phyloP scores from a whole-genome alignment of 306 rosid species.

The Malus domestica region DNA sequence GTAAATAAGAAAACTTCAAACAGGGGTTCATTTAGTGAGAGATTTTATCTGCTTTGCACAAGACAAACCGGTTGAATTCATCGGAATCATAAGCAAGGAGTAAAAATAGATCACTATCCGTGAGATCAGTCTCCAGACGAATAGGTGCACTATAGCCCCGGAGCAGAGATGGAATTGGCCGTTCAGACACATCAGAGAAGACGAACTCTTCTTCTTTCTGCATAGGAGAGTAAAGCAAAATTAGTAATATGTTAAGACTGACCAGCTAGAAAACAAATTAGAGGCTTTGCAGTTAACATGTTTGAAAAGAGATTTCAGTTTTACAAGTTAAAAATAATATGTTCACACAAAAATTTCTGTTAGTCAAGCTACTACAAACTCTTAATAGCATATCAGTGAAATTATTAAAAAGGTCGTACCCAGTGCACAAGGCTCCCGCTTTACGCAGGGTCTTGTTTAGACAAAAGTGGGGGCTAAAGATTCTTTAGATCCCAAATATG shows the following conservation, averaged over 20 bases:
- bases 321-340: neutral
- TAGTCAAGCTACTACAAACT: neutral
- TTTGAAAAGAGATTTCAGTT: neutral
- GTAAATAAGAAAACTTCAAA: constrained; percentile 8
- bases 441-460: neutral
- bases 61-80: constrained; percentile 84
- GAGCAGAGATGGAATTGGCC: constrained; percentile 84
- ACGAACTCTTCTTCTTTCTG: constrained; percentile 94
- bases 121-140: constrained; percentile 84
- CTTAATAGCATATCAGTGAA: neutral
- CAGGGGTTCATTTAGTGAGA: constrained; percentile 3
- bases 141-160: constrained; percentile 94
- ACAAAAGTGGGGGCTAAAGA: too few species aligned
- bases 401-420: neutral
- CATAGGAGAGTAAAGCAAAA: constrained; percentile 9
- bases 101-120: constrained; percentile 68
- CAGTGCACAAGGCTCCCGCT: too few species aligned
- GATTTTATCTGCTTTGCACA: constrained; percentile 12
- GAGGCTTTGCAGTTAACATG: neutral
- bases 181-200: constrained; percentile 64
- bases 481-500: too few species aligned
- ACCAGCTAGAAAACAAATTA: neutral
- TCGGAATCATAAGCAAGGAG: constrained; percentile 92
- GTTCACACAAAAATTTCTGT: neutral
- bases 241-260: neutral